Percentiles rank a stretch among this genome's conserved stretches.
Conservation (phyloP, 1,284 basidiomycete genomes). For the Schizophyllum commune region DNA sequence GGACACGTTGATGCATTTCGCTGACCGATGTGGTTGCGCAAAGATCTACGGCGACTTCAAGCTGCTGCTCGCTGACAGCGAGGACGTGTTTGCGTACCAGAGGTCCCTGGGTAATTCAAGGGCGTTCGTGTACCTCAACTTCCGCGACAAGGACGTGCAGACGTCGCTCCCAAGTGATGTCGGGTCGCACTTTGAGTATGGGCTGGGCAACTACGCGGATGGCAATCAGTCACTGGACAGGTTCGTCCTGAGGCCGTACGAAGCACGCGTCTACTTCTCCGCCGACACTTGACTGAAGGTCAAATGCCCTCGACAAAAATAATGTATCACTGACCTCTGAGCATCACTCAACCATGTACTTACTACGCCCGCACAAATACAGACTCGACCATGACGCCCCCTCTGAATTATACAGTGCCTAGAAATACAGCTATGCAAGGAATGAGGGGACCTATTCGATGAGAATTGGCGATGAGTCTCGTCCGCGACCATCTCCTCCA, state of each 20-base stretch:
- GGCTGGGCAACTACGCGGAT: not conserved
- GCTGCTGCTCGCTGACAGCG: constrained; percentile 35
- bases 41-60: constrained; percentile 54
- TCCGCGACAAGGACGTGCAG: constrained; percentile 26
- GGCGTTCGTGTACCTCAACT: constrained; percentile 48
- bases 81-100: constrained; percentile 51
- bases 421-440: not conserved
- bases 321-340: too few relatives aligned
- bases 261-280: not conserved
- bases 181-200: not conserved
- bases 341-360: too few relatives aligned
- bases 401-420: not conserved
- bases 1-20: constrained; percentile 1
- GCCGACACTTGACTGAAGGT: not conserved
- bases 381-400: not conserved
- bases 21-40: not conserved
- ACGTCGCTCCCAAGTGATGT: constrained; percentile 7
- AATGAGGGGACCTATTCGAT: not conserved
- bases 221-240: not conserved
- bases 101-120: constrained; percentile 29
- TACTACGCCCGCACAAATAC: too few relatives aligned
- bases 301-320: too few relatives aligned
- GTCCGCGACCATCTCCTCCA: not conserved
- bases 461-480: not conserved
- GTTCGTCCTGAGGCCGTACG: not conserved